Base-by-base conservation (phyloP, 2,329 filamentous ascomycete genomes). In the Endothia cerciana region DNA sequence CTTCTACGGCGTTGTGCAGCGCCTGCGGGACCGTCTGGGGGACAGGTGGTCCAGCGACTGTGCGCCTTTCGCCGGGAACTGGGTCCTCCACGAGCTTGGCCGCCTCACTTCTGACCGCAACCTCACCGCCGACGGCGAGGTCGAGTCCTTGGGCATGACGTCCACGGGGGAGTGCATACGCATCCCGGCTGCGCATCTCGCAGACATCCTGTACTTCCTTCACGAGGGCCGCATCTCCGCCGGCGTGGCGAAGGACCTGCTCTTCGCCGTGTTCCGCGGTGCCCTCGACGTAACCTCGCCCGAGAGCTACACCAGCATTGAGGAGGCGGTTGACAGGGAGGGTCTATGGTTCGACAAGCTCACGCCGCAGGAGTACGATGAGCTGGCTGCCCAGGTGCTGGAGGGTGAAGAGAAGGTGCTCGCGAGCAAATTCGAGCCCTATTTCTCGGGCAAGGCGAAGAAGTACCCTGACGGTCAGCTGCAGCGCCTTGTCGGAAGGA, bases 81-180 rank as follows among this genome's bases (percentile, higher is more conserved):
- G 87, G 91, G 88, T 91, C 56, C 82, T 93, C 38, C 91, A 94
- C 72, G 91, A 93, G 72, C 82, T 93, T 2, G 91, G 91, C 8
- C 88, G 89, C 1, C 77, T 93, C 13, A 87, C 86, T 15, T 82
- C 85, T 1, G 84, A 86, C 5, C 71, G 75, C 17, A 76, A 74
- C 55, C 70, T 72, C 22, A 69, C 61, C 30, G 47, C 55, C 2
- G 67, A 60, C 11, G 62, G 59, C 28, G 28, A 25, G 1, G 64
- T 59, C 38, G 64, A 66, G 40, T 71, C 70, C 6, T 68, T 77
- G 7, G 71, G 68, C 17, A 74, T 75, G 67, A 81, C 81, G 0
- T 70, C 78, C 2, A 78, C 82, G 2, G 84, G 85, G 4, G 77
- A 82, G 30, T 85, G 82, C 68, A 65, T 69, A 11, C 78, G 81